These are phyloP conservation scores for Arthrobotrys iridis DNA, from an alignment of 2,329 filamentous ascomycete genomes.

Conservation along the genomic window DNA sequence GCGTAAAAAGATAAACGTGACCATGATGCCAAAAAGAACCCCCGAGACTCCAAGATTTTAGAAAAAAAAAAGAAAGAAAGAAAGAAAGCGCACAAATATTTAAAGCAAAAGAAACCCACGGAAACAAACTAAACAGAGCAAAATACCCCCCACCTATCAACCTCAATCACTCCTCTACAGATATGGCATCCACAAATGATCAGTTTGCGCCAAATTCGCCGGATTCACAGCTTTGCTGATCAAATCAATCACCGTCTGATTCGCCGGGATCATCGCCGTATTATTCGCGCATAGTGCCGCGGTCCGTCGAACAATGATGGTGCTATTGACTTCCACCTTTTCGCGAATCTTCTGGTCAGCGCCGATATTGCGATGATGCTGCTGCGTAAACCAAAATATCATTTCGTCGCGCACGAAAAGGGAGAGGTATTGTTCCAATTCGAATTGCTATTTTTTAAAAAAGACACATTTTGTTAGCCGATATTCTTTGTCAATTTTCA, in stretches of 20 bases:
- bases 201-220: slow-evolving; percentile 83
- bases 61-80: neutral
- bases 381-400: slow-evolving; percentile 92
- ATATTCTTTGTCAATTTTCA: neutral
- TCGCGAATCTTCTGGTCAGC: slow-evolving; percentile 78
- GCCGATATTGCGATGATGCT: slow-evolving; percentile 71
- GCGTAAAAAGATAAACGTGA: neutral
- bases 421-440: slow-evolving; percentile 93
- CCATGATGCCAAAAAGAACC: neutral
- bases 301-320: slow-evolving; percentile 90
- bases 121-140: neutral
- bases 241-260: slow-evolving; percentile 95
- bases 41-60: neutral
- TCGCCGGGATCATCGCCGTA: slow-evolving; percentile 84
- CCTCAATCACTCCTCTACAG: slow-evolving; percentile 66
- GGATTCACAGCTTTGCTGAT: slow-evolving; percentile 94
- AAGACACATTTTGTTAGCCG: slow-evolving; percentile 18
- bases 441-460: slow-evolving; percentile 64
- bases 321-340: slow-evolving; percentile 84
- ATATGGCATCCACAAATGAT: slow-evolving; percentile 98
- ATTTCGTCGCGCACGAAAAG: slow-evolving; percentile 98
- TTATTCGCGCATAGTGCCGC: slow-evolving; percentile 82
- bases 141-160: neutral
- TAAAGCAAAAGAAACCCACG: no score
- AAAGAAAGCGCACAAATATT: neutral